These are phyloP conservation scores for Sugiyamaella valdiviana DNA, from an alignment of 805 yeast genomes.

Conservation along the genomic window DNA sequence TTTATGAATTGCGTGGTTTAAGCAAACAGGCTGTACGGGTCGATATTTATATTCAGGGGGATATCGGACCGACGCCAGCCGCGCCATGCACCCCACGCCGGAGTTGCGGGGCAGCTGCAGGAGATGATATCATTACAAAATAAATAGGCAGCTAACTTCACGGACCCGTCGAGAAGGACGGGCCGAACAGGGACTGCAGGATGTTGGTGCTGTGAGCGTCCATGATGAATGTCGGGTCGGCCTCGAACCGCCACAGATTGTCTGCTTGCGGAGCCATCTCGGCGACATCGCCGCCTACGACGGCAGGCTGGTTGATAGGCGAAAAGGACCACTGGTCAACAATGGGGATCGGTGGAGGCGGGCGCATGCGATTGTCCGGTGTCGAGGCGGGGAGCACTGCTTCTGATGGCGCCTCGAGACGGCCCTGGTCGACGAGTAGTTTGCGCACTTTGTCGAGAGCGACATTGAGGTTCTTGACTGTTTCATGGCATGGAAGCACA, in stretches of 20 bases:
- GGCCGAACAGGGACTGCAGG: slow-evolving; percentile 8
- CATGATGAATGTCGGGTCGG: slow-evolving; percentile 8
- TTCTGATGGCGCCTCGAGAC: neutral
- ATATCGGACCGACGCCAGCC: slow-evolving; percentile 6
- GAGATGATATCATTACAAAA: neutral
- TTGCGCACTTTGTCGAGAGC: slow-evolving; percentile 12
- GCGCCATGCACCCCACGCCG: neutral
- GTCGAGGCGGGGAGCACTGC: too few relatives aligned
- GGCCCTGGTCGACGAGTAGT: neutral
- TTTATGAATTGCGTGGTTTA: too few relatives aligned
- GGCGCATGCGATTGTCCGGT: too few relatives aligned
- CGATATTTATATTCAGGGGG: neutral
- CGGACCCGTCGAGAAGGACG: neutral
- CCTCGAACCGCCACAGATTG: neutral
- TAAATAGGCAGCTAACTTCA: neutral
- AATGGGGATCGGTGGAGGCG: neutral
- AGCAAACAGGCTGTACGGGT: too few relatives aligned
- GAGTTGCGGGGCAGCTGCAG: neutral
- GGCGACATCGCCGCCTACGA: neutral
- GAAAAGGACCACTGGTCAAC: slow-evolving; percentile 9
- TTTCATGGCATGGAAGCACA: slow-evolving; percentile 16
- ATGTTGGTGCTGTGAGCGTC: slow-evolving; percentile 17
- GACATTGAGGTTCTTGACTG: slow-evolving; percentile 14
- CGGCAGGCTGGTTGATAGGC: slow-evolving; percentile 4
- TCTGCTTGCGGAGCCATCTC: neutral